phyloP scores from a whole-genome alignment of 371 early-diverging fungal genomes.

The Syncephalastrum contaminatum region DNA sequence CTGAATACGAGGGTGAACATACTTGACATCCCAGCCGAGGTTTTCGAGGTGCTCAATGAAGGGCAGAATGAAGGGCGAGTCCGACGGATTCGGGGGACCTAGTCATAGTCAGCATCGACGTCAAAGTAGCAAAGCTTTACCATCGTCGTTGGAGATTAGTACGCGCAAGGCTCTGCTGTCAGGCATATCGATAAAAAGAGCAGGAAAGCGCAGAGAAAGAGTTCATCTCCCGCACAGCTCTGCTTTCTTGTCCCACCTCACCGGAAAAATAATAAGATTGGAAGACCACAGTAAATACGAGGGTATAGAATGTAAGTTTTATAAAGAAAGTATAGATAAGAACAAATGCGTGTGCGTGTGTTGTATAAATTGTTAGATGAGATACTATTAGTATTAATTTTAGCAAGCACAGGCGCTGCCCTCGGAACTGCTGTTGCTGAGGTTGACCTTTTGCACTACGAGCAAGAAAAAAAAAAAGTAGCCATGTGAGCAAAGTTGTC shows the following conservation, averaged over 20 bases:
- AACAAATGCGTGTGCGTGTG: no score
- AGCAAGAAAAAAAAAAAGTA: neutral
- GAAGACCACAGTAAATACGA: no score
- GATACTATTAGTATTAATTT: neutral
- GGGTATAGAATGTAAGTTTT: no score
- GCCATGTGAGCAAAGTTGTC: neutral
- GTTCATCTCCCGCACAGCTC: no score
- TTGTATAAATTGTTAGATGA: no score
- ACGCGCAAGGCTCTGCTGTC: constrained; percentile 22
- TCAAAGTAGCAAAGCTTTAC: constrained; percentile 12
- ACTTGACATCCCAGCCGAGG: constrained; percentile 47
- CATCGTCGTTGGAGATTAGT: constrained; percentile 39
- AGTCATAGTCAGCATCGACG: constrained; percentile 1
- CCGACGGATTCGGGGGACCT: constrained; percentile 39
- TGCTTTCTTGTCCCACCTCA: no score
- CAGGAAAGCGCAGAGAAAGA: no score
- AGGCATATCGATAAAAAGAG: no score
- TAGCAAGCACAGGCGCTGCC: constrained; percentile 23
- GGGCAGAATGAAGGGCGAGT: constrained; percentile 42
- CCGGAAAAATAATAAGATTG: no score
- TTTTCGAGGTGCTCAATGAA: constrained; percentile 40
- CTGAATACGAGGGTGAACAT: neutral
- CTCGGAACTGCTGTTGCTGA: constrained; percentile 14
- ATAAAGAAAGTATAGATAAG: no score
- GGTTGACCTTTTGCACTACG: constrained; percentile 28